Percentiles rank a stretch among this genome's conserved stretches.
Evolutionary conservation across 805 yeast genomes (phyloP).

Genomic region (Pichia exigua): DNA sequence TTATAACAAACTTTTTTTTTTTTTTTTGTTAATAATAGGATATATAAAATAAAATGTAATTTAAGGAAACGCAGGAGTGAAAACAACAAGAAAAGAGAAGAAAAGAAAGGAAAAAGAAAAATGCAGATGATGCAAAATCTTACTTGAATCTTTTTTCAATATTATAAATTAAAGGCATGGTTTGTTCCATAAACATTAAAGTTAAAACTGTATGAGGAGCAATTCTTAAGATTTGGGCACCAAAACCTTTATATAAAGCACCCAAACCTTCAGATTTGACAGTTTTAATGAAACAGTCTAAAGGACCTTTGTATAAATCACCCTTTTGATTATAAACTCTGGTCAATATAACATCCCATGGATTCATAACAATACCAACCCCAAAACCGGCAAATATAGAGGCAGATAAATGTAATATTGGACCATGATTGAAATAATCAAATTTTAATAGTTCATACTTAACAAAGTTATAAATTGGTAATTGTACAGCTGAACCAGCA

Average conservation of each 20-base stretch:
- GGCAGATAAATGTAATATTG: slow-evolving; percentile 63
- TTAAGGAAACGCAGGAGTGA: neutral
- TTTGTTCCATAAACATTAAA: slow-evolving; percentile 91
- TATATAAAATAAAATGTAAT: too few relatives aligned
- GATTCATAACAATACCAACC: slow-evolving; percentile 93
- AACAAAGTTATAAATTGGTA: slow-evolving; percentile 80
- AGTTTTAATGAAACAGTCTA: slow-evolving; percentile 85
- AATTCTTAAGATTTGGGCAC: slow-evolving; percentile 84
- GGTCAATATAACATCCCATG: slow-evolving; percentile 93
- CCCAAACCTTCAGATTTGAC: slow-evolving; percentile 71
- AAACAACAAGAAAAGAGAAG: neutral
- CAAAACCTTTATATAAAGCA: slow-evolving; percentile 92
- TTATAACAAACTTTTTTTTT: too few relatives aligned
- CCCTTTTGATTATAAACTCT: slow-evolving; percentile 94
- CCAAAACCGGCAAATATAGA: slow-evolving; percentile 81
- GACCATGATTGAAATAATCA: slow-evolving; percentile 51
- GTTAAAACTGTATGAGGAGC: slow-evolving; percentile 93
- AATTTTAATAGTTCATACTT: slow-evolving; percentile 54
- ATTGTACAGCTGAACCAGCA: slow-evolving; percentile 90
- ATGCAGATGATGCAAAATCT: neutral
- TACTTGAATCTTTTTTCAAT: slow-evolving; percentile 27
- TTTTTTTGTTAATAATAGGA: neutral
- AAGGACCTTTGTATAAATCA: slow-evolving; percentile 72
- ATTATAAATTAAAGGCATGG: slow-evolving; percentile 53
- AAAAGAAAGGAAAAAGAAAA: neutral